Percentiles rank a stretch among this genome's conserved stretches.
These are phyloP conservation scores for Myxozyma mucilagina DNA, from an alignment of 805 yeast genomes.

Conservation along the genomic window DNA sequence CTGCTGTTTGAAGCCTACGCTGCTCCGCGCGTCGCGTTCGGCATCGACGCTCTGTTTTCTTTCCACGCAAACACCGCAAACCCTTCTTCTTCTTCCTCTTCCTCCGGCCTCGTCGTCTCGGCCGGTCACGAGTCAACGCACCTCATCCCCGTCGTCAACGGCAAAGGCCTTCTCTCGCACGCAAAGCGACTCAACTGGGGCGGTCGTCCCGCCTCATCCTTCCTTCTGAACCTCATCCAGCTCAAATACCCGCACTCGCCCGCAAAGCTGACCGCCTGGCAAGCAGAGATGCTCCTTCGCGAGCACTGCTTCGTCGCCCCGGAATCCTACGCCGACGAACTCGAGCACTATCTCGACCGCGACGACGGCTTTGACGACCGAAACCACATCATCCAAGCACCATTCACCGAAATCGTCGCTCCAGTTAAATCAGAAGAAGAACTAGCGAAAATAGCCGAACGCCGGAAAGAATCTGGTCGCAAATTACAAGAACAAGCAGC, in stretches of 20 bases:
- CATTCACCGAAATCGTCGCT: conserved; percentile 64
- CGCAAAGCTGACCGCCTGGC: conserved; percentile 59
- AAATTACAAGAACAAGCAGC: conserved; percentile 92
- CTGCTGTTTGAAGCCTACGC: conserved; percentile 80
- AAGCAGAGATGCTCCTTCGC: conserved; percentile 66
- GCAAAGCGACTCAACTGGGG: conserved; percentile 90
- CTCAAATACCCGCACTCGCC: conserved; percentile 94
- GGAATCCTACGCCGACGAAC: conserved; percentile 62
- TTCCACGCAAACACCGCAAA: conserved; percentile 56
- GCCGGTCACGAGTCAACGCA: conserved; percentile 82
- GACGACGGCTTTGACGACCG: conserved; percentile 58
- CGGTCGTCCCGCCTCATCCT: conserved; percentile 70
- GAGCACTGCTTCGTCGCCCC: conserved; percentile 76
- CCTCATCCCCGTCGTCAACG: conserved; percentile 77
- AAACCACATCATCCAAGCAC: conserved; percentile 82
- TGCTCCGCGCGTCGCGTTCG: conserved; percentile 72
- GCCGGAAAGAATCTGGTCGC: conserved; percentile 80
- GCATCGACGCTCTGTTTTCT: conserved; percentile 80
- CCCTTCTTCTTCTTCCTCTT: conserved; percentile 16
- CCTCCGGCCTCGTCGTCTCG: conserved; percentile 71
- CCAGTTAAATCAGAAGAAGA: conserved; percentile 84
- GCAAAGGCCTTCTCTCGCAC: conserved; percentile 62
- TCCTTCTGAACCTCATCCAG: conserved; percentile 59
- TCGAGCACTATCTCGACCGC: conserved; percentile 56
- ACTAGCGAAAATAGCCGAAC: conserved; percentile 69